Percentiles rank a stretch among this genome's conserved stretches.
These are phyloP conservation scores for Zygoascus biomembranicola DNA, from an alignment of 805 yeast genomes.

Conservation along the genomic window DNA sequence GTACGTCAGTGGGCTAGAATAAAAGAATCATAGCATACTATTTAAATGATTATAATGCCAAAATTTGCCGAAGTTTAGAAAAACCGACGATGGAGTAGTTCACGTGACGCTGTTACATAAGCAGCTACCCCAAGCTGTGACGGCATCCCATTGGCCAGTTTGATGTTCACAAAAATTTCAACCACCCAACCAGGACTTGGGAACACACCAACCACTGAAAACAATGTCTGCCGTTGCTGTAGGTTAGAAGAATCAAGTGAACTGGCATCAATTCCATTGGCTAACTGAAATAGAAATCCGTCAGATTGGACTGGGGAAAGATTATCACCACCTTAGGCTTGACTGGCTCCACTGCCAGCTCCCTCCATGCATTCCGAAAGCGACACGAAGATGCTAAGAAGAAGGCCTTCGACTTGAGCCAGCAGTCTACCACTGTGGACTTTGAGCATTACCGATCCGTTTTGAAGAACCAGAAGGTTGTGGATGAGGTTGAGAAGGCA, in stretches of 20 bases:
- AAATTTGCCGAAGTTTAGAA: no score
- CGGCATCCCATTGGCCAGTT: background rate
- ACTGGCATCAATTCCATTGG: background rate
- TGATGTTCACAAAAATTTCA: background rate
- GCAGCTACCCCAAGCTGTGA: background rate
- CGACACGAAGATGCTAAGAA: constrained; percentile 97
- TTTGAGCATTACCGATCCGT: constrained; percentile 70
- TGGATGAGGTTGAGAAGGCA: constrained; percentile 72
- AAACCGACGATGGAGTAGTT: no score
- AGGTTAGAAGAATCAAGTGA: background rate
- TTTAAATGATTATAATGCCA: background rate
- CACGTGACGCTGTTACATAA: background rate
- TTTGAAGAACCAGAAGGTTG: constrained; percentile 73
- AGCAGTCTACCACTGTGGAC: constrained; percentile 72
- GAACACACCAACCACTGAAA: background rate
- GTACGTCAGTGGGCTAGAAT: background rate
- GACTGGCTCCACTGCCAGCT: constrained; percentile 83
- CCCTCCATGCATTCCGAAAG: constrained; percentile 90
- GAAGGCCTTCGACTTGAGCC: constrained; percentile 58
- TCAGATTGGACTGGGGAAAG: constrained; percentile 93
- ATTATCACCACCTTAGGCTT: constrained; percentile 81
- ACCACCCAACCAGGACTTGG: constrained; percentile 1
- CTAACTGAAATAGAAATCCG: constrained; percentile 32
- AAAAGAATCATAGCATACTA: no score
- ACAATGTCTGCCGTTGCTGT: constrained; percentile 9